Evolutionary conservation across 164 flowering plant species (phyloP).

Genomic region (Liriodendron chinense): DNA sequence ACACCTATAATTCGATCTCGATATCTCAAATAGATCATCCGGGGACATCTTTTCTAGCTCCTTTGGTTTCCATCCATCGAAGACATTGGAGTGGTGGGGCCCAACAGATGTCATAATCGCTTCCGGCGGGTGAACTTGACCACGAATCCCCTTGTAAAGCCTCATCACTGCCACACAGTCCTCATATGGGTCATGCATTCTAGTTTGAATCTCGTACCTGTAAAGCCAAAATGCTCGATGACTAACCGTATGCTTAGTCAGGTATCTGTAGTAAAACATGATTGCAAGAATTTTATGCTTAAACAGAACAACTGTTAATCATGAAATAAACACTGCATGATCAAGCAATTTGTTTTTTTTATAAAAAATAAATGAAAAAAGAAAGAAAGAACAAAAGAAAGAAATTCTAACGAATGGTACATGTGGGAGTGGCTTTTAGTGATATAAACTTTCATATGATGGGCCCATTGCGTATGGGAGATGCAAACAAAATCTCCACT

Average conservation of each 20-base stretch:
- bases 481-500: too few relatives aligned
- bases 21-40: conserved; percentile 52
- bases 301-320: conserved; percentile 3
- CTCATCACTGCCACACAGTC: conserved; percentile 71
- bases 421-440: too few relatives aligned
- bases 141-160: conserved; percentile 63
- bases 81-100: conserved; percentile 12
- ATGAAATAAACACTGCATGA: not conserved
- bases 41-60: conserved; percentile 57
- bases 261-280: not conserved
- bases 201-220: conserved; percentile 70
- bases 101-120: conserved; percentile 1
- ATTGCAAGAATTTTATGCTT: not conserved
- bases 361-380: too few relatives aligned
- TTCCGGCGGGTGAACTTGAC: conserved; percentile 37
- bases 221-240: conserved; percentile 4
- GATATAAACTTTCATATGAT: not conserved
- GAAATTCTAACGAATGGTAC: too few relatives aligned
- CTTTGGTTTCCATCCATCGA: conserved; percentile 25
- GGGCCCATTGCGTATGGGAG: too few relatives aligned
- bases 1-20: conserved; percentile 53
- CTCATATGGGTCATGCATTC: conserved; percentile 60
- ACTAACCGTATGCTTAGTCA: conserved; percentile 7
- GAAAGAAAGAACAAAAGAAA: not conserved
- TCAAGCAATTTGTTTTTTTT: not conserved